Percentiles rank a stretch among this genome's conserved stretches.
phyloP scores from a whole-genome alignment of 2,329 filamentous ascomycete species.

The Fusarium equiseti region DNA sequence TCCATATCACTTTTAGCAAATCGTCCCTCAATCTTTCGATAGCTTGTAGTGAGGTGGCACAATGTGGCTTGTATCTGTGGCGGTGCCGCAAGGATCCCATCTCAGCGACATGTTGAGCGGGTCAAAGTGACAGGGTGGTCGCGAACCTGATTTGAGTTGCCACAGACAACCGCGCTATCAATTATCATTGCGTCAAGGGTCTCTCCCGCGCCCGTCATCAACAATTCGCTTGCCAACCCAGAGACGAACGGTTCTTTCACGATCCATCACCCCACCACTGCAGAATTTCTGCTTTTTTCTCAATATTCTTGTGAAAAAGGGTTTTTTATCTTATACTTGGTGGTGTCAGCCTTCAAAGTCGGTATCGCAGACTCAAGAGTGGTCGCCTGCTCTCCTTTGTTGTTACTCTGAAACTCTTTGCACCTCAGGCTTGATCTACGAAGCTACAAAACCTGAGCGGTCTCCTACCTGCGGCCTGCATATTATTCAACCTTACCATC shows the following conservation, averaged over 20 bases:
- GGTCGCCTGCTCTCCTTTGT: constrained; percentile 29
- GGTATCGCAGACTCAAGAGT: not conserved
- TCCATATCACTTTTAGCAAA: constrained; percentile 24
- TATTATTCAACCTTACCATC: constrained; percentile 30
- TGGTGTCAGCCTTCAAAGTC: not conserved
- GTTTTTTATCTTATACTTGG: not conserved
- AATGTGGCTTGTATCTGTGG: constrained; percentile 21
- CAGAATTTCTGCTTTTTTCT: constrained; percentile 15
- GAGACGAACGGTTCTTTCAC: constrained; percentile 34
- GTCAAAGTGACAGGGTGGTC: constrained; percentile 44
- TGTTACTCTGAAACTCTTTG: constrained; percentile 14
- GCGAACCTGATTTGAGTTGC: constrained; percentile 50
- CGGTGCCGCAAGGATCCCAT: constrained; percentile 10
- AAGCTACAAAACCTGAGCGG: constrained; percentile 21
- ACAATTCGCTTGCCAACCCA: constrained; percentile 41
- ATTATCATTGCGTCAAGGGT: constrained; percentile 52
- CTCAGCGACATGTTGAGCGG: not conserved
- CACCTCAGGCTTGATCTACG: constrained; percentile 12
- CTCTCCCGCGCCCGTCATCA: constrained; percentile 39
- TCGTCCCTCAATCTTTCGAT: constrained; percentile 44
- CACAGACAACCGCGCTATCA: constrained; percentile 55
- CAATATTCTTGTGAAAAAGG: constrained; percentile 9
- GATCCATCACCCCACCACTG: constrained; percentile 39
- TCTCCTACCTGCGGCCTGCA: constrained; percentile 34
- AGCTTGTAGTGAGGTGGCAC: constrained; percentile 28